Conservation (phyloP, 1,284 basidiomycete species). For the Sporisorium sorghi region DNA sequence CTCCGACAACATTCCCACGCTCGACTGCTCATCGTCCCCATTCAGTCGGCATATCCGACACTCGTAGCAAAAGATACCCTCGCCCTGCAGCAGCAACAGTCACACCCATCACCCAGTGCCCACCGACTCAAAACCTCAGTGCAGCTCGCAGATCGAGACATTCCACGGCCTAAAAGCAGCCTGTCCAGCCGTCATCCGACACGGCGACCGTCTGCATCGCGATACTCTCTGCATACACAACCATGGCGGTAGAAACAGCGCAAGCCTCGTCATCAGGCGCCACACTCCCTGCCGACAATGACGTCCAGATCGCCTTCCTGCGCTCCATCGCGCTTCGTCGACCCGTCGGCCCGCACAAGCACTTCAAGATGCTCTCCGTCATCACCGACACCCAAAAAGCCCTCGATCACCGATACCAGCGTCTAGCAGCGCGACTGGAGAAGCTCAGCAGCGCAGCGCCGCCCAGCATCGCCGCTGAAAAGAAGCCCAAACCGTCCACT, state of each 20-base stretch:
- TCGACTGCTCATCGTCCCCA: background rate
- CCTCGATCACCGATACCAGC: constrained; percentile 31
- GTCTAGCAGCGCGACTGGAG: constrained; percentile 33
- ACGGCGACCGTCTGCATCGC: background rate
- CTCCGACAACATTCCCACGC: constrained; percentile 2
- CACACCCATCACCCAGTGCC: no score
- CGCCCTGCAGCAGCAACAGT: background rate
- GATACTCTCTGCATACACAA: background rate
- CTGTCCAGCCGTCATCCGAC: background rate
- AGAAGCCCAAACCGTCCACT: constrained; percentile 23
- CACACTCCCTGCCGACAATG: constrained; percentile 37
- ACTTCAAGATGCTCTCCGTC: constrained; percentile 61
- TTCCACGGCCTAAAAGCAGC: no score
- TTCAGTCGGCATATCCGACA: background rate
- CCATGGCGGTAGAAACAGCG: constrained; percentile 20
- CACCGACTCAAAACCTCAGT: no score
- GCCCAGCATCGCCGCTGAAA: constrained; percentile 31
- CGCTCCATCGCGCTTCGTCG: constrained; percentile 54
- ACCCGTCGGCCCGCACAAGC: constrained; percentile 60
- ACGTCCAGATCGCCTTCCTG: constrained; percentile 56
- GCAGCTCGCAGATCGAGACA: background rate
- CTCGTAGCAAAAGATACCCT: background rate
- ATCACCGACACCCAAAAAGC: constrained; percentile 47
- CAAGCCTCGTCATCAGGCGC: constrained; percentile 20
- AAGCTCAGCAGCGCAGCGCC: constrained; percentile 39